Percentiles rank a stretch among this genome's conserved stretches.
These are phyloP conservation scores for Dipodascus albidus DNA, from an alignment of 805 yeast genomes.

Conservation along the genomic window DNA sequence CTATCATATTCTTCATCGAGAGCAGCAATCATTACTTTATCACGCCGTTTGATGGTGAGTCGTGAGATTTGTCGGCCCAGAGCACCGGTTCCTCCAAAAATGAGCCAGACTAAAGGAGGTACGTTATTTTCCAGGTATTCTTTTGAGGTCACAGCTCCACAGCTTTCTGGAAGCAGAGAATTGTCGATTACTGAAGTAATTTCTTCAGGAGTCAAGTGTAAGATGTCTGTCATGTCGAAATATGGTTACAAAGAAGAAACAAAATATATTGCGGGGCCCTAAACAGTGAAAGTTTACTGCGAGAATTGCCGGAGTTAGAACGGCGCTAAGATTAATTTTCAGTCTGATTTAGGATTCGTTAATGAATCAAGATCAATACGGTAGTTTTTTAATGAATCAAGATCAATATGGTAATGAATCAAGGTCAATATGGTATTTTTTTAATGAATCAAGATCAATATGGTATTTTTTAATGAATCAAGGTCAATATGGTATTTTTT, in stretches of 20 bases:
- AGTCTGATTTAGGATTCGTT: too few relatives aligned
- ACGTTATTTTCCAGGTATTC: not conserved
- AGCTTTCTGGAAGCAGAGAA: not conserved
- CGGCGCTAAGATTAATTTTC: too few relatives aligned
- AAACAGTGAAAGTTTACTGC: too few relatives aligned
- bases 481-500: too few relatives aligned
- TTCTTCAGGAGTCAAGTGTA: not conserved
- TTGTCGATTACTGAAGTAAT: not conserved
- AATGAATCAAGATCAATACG: too few relatives aligned
- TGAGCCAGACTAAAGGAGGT: conserved; percentile 4
- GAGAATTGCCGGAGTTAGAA: too few relatives aligned
- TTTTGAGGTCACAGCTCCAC: not conserved
- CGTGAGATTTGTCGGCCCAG: conserved; percentile 16
- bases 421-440: too few relatives aligned
- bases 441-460: too few relatives aligned
- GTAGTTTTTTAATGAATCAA: too few relatives aligned
- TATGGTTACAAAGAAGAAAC: not conserved
- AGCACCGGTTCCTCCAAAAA: conserved; percentile 20
- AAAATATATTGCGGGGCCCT: too few relatives aligned
- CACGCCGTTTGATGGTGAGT: conserved; percentile 16
- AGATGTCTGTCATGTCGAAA: not conserved
- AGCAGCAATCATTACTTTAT: conserved; percentile 15
- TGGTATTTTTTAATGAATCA: too few relatives aligned
- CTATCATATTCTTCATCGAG: conserved; percentile 5
- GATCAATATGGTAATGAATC: too few relatives aligned